Percentiles rank a stretch among this genome's conserved stretches.
Evolutionary conservation across 2,329 filamentous ascomycete genomes (phyloP).

Genomic region (Fusarium nygamai): DNA sequence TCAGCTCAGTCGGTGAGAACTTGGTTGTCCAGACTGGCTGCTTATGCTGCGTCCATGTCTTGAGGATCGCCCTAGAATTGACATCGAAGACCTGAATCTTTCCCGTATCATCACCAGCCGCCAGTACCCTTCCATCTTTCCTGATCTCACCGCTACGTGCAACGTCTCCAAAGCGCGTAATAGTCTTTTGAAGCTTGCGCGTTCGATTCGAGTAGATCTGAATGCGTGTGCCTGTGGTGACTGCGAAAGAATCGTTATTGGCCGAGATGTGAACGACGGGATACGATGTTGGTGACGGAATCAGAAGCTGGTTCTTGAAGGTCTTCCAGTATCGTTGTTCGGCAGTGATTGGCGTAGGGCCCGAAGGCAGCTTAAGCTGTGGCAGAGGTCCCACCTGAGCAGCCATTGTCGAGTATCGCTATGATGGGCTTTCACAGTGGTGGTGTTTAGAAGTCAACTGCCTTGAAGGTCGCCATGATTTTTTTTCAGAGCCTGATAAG

Average conservation of each 20-base stretch:
- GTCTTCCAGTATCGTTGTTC: conserved; percentile 97
- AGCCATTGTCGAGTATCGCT: conserved; percentile 69
- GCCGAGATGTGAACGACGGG: conserved; percentile 91
- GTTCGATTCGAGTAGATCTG: conserved; percentile 95
- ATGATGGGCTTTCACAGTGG: conserved; percentile 31
- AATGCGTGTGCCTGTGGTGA: conserved; percentile 92
- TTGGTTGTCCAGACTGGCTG: conserved; percentile 92
- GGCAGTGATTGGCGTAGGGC: conserved; percentile 83
- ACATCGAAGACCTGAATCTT: conserved; percentile 96
- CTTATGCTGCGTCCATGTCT: conserved; percentile 94
- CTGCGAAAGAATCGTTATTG: conserved; percentile 81
- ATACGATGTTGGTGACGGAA: conserved; percentile 90
- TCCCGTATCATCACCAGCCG: conserved; percentile 91
- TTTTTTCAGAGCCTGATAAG: conserved; percentile 46
- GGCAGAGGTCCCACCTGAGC: conserved; percentile 84
- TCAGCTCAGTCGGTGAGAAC: conserved; percentile 91
- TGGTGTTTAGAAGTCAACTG: conserved; percentile 17
- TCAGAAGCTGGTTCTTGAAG: conserved; percentile 90
- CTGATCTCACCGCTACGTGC: conserved; percentile 90
- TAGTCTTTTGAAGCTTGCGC: conserved; percentile 90
- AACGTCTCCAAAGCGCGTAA: conserved; percentile 91
- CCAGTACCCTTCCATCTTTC: conserved; percentile 86
- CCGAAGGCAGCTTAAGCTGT: conserved; percentile 83
- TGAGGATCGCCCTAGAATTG: conserved; percentile 85
- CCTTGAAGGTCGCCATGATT: conserved; percentile 21